Conservation (phyloP, 2,329 filamentous ascomycete genomes). For the Paramyrothecium roridum region DNA sequence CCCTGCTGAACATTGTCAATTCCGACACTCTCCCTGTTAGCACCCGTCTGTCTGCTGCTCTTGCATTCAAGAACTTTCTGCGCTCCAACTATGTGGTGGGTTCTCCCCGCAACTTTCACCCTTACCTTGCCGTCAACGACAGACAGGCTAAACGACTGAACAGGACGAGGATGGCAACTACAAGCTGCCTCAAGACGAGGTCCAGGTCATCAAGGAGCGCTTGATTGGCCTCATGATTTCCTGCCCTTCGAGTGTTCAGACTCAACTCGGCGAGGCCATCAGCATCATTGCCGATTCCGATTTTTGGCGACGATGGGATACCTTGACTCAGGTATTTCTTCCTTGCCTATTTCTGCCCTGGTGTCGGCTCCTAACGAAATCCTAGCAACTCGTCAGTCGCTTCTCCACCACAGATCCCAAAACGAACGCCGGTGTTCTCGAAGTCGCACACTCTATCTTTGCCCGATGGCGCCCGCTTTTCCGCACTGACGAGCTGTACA, state of each 20-base stretch:
- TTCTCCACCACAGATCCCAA: slow-evolving; percentile 78
- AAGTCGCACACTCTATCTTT: slow-evolving; percentile 98
- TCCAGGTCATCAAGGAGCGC: slow-evolving; percentile 87
- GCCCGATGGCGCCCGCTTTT: slow-evolving; percentile 93
- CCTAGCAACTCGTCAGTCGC: slow-evolving; percentile 79
- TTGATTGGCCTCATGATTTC: slow-evolving; percentile 96
- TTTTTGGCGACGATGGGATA: slow-evolving; percentile 95
- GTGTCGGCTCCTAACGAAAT: neutral
- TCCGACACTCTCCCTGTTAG: slow-evolving; percentile 68
- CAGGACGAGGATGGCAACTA: slow-evolving; percentile 91
- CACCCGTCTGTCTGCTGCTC: slow-evolving; percentile 79
- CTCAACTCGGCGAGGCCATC: slow-evolving; percentile 93
- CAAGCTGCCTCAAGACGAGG: slow-evolving; percentile 79
- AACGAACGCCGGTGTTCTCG: slow-evolving; percentile 89
- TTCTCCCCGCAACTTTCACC: slow-evolving; percentile 12
- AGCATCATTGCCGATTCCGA: slow-evolving; percentile 97
- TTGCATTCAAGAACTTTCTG: slow-evolving; percentile 99
- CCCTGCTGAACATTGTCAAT: slow-evolving; percentile 86
- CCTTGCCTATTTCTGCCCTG: neutral
- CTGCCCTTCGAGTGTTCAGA: slow-evolving; percentile 81
- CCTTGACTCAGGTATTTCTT: slow-evolving; percentile 71
- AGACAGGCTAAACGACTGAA: slow-evolving; percentile 9
- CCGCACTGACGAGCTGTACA: slow-evolving; percentile 86
- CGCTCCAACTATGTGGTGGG: slow-evolving; percentile 83
- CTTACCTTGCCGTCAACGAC: slow-evolving; percentile 2